Evolutionary conservation across 2,329 filamentous ascomycete species (phyloP), one percentile per base, ranked within the genome.

Genomic region (Penicillium palitans): DNA sequence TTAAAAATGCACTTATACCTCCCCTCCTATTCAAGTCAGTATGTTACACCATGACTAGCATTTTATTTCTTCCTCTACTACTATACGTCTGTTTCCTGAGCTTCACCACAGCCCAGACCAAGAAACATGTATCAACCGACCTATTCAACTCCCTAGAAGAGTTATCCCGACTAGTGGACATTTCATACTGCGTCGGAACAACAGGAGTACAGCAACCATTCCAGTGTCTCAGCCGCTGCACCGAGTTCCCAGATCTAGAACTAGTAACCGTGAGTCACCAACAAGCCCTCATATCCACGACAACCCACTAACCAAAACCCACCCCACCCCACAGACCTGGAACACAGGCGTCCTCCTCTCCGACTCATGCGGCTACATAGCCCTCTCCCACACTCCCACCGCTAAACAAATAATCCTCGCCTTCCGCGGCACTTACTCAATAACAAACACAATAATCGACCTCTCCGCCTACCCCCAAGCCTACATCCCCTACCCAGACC

Each of bases 281-380:
- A 47, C 33, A 33, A 33, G 9, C 31, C 31, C n/a, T n/a, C 40
- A 12, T 19, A 13, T n/a, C 15, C 25, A 41, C n/a, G 3, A 31
- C 24, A 27, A 9, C 45, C 19, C 15, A 49, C 56, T 59, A 42
- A 64, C 21, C 21, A 3, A 46, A 19, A 19, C 47, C 24, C 45
- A 56, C 27, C 37, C 33, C 13, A 25, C 33, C 40, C 15, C 15
- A 1, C 17, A 84, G 74, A 90, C 92, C 12, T 99, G 92, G 90
- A 93, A 96, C 70, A 97, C 95, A 0, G 95, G 95, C 0, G 82
- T 88, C 12, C 80, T 97, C 31, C 81, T 97, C 69, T 90, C 88
- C 61, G 95, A 98, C 75, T 96, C 90, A 66, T 97, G 92, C 74
- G 95, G 95, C 60, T 99, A 96, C 76, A 87, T 98, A 57, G 93